Conservation (phyloP, 352 stramenopile species). For the Phytopythium oedochilum region DNA sequence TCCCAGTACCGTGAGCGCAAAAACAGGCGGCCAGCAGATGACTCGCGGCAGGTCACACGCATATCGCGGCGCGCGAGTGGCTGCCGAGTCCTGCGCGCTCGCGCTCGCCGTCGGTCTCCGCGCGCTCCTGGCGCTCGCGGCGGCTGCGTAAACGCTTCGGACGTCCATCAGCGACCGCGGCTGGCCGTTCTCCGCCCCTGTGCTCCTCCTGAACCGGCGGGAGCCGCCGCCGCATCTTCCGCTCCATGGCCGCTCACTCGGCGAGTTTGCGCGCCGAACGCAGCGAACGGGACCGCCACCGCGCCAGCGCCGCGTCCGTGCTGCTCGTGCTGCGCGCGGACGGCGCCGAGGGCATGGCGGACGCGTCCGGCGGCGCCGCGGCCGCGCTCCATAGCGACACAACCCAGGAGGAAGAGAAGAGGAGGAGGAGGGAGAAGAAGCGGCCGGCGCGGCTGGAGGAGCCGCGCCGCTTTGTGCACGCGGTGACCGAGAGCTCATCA, state of each 20-base stretch:
- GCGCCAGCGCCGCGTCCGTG: slow-evolving; percentile 5
- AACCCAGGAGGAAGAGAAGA: no score
- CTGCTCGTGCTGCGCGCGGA: slow-evolving; percentile 4
- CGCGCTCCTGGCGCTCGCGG: background rate
- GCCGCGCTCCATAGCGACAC: background rate
- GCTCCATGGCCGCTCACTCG: slow-evolving; percentile 1
- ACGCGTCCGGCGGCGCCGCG: background rate
- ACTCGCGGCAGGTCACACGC: slow-evolving; percentile 5
- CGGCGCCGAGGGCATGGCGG: slow-evolving; percentile 1
- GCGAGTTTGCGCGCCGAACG: background rate
- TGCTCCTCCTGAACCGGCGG: background rate
- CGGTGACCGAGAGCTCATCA: slow-evolving; percentile 34
- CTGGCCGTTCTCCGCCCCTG: background rate
- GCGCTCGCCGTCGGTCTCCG: background rate
- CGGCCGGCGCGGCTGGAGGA: no score
- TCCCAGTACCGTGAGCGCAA: slow-evolving; percentile 1
- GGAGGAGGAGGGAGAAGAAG: no score
- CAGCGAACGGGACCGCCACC: background rate
- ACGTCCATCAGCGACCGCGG: background rate
- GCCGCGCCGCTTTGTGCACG: slow-evolving; percentile 16
- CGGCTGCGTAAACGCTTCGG: background rate
- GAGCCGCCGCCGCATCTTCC: background rate
- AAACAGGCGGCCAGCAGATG: slow-evolving; percentile 4
- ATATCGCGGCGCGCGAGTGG: slow-evolving; percentile 1
- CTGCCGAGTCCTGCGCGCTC: background rate